These are phyloP conservation scores for Talaromyces thailandensis DNA, from an alignment of 495 filamentous ascomycete species.

Conservation along the genomic window DNA sequence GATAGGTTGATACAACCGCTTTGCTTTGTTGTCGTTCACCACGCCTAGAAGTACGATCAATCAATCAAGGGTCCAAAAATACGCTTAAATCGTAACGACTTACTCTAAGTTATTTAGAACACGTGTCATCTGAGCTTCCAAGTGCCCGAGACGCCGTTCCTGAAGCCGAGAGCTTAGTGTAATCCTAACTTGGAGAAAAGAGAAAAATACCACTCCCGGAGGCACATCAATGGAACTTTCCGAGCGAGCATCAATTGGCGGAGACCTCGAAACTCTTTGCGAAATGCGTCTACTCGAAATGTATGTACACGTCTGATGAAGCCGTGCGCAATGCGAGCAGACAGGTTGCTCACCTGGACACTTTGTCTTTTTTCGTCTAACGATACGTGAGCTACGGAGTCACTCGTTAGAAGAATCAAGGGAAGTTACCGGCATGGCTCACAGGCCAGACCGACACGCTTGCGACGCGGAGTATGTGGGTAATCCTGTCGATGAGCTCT, in stretches of 20 bases:
- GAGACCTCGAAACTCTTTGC: neutral
- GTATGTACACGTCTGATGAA: slow-evolving; percentile 33
- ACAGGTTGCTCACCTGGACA: slow-evolving; percentile 39
- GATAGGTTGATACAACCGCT: neutral
- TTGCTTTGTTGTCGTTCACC: neutral
- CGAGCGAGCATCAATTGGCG: neutral
- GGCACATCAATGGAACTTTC: neutral
- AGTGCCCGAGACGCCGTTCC: slow-evolving; percentile 30
- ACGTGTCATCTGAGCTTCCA: slow-evolving; percentile 31
- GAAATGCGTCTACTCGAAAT: slow-evolving; percentile 27
- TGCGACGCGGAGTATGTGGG: slow-evolving; percentile 6
- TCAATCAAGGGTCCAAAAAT: neutral
- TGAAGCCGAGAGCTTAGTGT: slow-evolving; percentile 6
- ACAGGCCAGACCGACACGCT: slow-evolving; percentile 37
- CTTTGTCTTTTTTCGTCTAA: slow-evolving; percentile 37
- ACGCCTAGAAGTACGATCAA: neutral
- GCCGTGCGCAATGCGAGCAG: slow-evolving; percentile 35
- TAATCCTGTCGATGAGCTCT: neutral
- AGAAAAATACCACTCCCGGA: neutral
- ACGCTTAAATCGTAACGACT: neutral
- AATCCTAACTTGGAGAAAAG: neutral
- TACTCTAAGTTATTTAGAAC: slow-evolving; percentile 27
- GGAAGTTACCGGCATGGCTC: slow-evolving; percentile 33
- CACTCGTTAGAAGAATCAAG: neutral
- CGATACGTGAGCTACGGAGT: neutral